Base-by-base conservation (phyloP, 176 grass and related monocot genomes). In the Aechmea fasciata region DNA sequence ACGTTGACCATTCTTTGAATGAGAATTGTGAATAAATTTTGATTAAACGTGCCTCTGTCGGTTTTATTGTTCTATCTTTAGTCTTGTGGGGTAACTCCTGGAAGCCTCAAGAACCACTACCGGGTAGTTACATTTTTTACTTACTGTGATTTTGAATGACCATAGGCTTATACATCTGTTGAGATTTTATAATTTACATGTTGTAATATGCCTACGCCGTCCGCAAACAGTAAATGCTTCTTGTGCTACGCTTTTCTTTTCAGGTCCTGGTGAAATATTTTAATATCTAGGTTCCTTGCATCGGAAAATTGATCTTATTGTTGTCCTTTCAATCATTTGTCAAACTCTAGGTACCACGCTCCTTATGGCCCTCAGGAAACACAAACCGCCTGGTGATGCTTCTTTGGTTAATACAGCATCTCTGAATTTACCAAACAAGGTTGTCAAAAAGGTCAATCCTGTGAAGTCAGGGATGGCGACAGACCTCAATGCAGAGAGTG, bases 301-400 rank as follows among this genome's bases (percentile, higher is more conserved):
- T 18, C n/a, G 10, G 4, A 61, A 9, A 7, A 19, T 61, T 61
- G n/a, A 61, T 61, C 33, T 41, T 41, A 41, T 0, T 3, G 4
- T 41, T 41, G 4, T 41, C 33, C 33, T 41, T 41, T 6, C 33
- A 41, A 41, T 18, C 55, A 74, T 64, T 18, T 81, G 75, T 77
- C 14, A 69, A 71, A 57, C 57, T 87, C 23, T 20, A 82, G 84
- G 66, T 82, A 49, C 20, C 51, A 11, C 50, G 70, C 52, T 69
- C 41, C 73, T 57, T 23, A 97, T 97, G 87, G 75, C 82, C 87
- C 76, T 83, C 62, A 85, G 82, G 66, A 97, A 92, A 66, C 79
- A 83, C 28, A 85, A 88, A 73, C 83, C 82, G 70, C 82, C 80
- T 65, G 79, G 52, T 53, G 81, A 84, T 71, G 67, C 67, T 53